A percentile compares a stretch with the other conserved stretches of the same genome.
Conservation (phyloP, 139 green algal species). For the Haematococcus lacustris region DNA sequence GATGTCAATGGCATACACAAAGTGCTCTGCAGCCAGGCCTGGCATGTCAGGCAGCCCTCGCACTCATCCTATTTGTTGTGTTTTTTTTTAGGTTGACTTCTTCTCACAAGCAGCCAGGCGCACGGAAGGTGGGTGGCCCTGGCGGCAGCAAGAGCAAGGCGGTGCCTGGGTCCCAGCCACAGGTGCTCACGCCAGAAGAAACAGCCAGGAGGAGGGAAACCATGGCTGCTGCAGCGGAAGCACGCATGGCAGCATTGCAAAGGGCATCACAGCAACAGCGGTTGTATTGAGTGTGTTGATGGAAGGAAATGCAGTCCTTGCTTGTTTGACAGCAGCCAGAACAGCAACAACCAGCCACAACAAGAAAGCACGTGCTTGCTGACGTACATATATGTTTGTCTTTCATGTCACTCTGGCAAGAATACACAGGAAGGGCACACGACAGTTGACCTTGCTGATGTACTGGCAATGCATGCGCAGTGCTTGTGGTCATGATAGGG, state of each 20-base stretch:
- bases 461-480: no score
- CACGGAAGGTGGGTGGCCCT: slow-evolving; percentile 3
- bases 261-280: slow-evolving; percentile 29
- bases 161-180: slow-evolving; percentile 5
- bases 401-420: not conserved
- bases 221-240: slow-evolving; percentile 71
- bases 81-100: not conserved
- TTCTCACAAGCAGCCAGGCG: slow-evolving; percentile 4
- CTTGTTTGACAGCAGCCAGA: no score
- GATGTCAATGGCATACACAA: no score
- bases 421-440: no score
- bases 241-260: slow-evolving; percentile 57
- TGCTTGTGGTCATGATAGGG: no score
- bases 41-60: not conserved
- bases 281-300: slow-evolving; percentile 41
- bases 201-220: slow-evolving; percentile 39
- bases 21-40: not conserved
- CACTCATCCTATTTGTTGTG: not conserved
- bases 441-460: no score
- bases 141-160: slow-evolving; percentile 10
- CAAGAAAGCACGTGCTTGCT: no score
- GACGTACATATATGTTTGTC: no score
- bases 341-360: no score
- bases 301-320: no score
- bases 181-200: slow-evolving; percentile 38